A percentile compares a stretch with the other conserved stretches of the same genome.
phyloP scores from a whole-genome alignment of 495 filamentous ascomycete species.

The Podospora didyma region DNA sequence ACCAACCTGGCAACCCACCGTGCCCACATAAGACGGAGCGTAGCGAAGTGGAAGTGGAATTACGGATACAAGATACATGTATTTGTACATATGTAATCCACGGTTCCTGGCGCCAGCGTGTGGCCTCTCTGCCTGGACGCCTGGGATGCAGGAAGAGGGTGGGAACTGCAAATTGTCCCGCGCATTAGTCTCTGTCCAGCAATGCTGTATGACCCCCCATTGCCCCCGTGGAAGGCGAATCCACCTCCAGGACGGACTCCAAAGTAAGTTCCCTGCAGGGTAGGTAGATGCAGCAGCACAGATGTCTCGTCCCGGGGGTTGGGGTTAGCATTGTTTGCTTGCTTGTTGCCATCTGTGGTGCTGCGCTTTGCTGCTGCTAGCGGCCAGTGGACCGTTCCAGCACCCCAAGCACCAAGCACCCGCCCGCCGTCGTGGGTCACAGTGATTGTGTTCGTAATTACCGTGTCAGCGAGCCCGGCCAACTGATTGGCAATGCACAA shows the following conservation, averaged over 20 bases:
- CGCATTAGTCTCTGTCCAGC: neutral
- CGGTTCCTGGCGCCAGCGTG: no score
- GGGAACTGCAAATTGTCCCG: neutral
- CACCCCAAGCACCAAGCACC: neutral
- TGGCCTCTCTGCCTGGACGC: no score
- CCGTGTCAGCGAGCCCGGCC: neutral
- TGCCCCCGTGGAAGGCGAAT: neutral
- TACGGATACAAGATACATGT: no score
- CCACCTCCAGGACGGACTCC: neutral
- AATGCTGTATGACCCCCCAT: neutral
- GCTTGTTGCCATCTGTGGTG: no score
- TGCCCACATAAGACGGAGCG: no score
- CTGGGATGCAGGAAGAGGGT: neutral
- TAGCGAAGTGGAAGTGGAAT: no score
- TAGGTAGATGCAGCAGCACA: neutral
- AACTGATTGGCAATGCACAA: slow-evolving; percentile 1
- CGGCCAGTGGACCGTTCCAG: neutral
- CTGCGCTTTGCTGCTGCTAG: no score
- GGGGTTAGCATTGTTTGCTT: no score
- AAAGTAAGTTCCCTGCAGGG: neutral
- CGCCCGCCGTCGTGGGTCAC: neutral
- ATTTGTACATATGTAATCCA: no score
- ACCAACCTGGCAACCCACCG: neutral
- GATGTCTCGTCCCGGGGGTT: neutral
- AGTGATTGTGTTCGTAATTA: neutral